phyloP scores from a whole-genome alignment of 163 green algal genomes.

The Picocystis sp. region DNA sequence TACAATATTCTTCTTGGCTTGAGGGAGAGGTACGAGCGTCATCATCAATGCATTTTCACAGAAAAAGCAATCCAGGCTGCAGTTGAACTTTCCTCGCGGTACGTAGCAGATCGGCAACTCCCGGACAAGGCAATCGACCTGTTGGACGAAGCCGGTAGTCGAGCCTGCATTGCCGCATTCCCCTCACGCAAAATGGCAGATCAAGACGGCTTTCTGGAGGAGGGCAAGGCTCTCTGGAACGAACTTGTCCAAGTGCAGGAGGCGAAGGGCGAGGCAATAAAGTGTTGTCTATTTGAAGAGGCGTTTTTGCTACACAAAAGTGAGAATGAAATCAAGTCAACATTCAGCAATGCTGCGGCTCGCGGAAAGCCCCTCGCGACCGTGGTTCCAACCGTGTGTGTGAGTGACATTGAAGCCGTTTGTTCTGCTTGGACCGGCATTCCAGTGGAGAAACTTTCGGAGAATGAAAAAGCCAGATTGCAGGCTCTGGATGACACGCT shows the following conservation, averaged over 20 bases:
- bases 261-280: slow-evolving; percentile 47
- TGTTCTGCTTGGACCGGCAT: slow-evolving; percentile 68
- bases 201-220: not conserved
- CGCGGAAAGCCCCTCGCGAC: slow-evolving; percentile 7
- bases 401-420: slow-evolving; percentile 66
- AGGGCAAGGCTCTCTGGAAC: slow-evolving; percentile 4
- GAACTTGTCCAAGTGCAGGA: slow-evolving; percentile 46
- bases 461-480: slow-evolving; percentile 53
- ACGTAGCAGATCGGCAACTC: slow-evolving; percentile 55
- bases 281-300: slow-evolving; percentile 65
- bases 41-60: slow-evolving; percentile 63
- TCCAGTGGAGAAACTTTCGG: slow-evolving; percentile 53
- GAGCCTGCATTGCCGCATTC: slow-evolving; percentile 59
- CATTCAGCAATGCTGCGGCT: slow-evolving; percentile 9
- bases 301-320: slow-evolving; percentile 41
- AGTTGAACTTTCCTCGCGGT: slow-evolving; percentile 55
- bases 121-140: slow-evolving; percentile 95
- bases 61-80: slow-evolving; percentile 57
- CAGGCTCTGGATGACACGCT: slow-evolving; percentile 35
- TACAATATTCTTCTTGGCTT: slow-evolving; percentile 63
- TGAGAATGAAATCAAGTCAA: slow-evolving; percentile 23
- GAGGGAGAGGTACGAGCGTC: slow-evolving; percentile 59
- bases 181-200: slow-evolving; percentile 2
- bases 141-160: slow-evolving; percentile 73
- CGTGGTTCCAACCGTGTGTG: slow-evolving; percentile 39